These are phyloP conservation scores for Coemansia sp. DNA, from an alignment of 192 early-diverging fungal species.

Conservation along the genomic window DNA sequence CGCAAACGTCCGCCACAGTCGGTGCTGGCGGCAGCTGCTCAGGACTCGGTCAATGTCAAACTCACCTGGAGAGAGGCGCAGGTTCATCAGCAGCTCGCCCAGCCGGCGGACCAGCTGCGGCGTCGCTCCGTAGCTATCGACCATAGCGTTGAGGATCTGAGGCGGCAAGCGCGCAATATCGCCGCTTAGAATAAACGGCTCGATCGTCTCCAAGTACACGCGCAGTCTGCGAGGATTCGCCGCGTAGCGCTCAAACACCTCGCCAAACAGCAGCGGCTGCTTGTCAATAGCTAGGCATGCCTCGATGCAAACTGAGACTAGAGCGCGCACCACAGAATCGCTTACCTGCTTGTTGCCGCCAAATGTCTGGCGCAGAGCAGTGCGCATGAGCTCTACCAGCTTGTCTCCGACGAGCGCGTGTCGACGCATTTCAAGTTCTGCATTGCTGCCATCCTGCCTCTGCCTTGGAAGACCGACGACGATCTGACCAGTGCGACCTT, in stretches of 20 bases:
- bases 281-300: constrained; percentile 37
- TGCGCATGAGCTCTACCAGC: constrained; percentile 36
- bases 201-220: constrained; percentile 38
- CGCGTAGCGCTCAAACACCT: constrained; percentile 42
- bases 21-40: constrained; percentile 34
- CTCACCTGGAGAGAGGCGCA: constrained; percentile 40
- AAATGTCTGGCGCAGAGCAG: constrained; percentile 20
- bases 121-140: constrained; percentile 30
- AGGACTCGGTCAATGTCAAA: constrained; percentile 53
- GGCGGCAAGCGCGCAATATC: constrained; percentile 32
- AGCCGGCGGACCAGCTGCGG: constrained; percentile 35
- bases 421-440: constrained; percentile 10
- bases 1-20: constrained; percentile 56
- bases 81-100: constrained; percentile 32
- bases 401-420: constrained; percentile 31
- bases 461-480: constrained; percentile 43
- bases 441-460: constrained; percentile 8
- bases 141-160: constrained; percentile 43
- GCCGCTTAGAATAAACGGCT: constrained; percentile 51
- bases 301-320: constrained; percentile 33
- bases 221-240: neutral
- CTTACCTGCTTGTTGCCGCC: neutral
- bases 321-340: constrained; percentile 22
- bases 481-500: constrained; percentile 43
- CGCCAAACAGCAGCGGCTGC: constrained; percentile 32